Base-by-base conservation (phyloP, 73 alveolate species). In the Paramecium sexaurelia region DNA sequence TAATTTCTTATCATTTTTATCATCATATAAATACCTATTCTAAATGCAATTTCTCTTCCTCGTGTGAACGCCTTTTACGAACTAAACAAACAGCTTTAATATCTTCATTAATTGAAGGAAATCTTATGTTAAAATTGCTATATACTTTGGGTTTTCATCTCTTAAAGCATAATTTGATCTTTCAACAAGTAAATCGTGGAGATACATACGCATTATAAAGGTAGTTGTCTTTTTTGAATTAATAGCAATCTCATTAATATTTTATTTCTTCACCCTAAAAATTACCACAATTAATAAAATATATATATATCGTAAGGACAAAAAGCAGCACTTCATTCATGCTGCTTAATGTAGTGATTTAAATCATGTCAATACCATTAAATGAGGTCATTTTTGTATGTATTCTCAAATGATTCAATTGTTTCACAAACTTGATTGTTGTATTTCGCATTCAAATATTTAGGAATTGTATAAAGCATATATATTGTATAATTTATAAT, bases 251-350 rank as follows among this genome's bases (percentile, higher is more conserved):
- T 73, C 87, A 33, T 39, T 73, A 10, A 73, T 73, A 35, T 73
- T 33, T 33, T 33, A 36, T 36, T 73, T 73, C 57, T 73, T 73
- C 32, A 73, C 57, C 87, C 87, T 73, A 73, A 73, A 61, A 73
- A 73, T 73, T 73, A 73, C 87, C 87, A 73, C 87, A 73, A 73
- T 73, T 73, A 73, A 73, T 73, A 35, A 73, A 73, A 61, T 61
- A 61, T 61, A 57, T 27, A 29, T 61, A 61, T 61, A 61, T 24
- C 51, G 83, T 61, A 61, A 61, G 83, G 11, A 15, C 43, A 61
- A 61, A 61, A 61, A 61, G 83, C 83, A 61, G n/a, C 83, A 61
- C 13, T 51, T 51, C 15, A 19, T 6, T 1, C 10, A 17, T 51
- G 33, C 67, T 51, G 67, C 67, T 51, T 51, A 9, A 51, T 17